phyloP scores from a whole-genome alignment of 768 basidiomycete genomes.

The Mycena leptocephala region DNA sequence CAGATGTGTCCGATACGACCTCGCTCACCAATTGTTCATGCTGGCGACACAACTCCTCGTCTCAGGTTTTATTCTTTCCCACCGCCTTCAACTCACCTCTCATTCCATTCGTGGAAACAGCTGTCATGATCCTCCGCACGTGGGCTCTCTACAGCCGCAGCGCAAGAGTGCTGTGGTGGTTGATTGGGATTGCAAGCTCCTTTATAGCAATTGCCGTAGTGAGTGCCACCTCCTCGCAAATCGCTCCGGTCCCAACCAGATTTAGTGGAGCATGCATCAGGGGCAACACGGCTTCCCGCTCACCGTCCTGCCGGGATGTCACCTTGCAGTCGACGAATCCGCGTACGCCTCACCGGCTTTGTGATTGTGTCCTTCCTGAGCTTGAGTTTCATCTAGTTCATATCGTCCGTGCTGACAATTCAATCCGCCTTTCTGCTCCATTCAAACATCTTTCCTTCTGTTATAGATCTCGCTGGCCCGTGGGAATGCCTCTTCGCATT shows the following conservation, averaged over 20 bases:
- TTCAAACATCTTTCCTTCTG: not conserved
- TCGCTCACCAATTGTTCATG: constrained; percentile 46
- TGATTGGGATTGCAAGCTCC: constrained; percentile 33
- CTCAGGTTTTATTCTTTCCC: constrained; percentile 7
- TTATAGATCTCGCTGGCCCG: constrained; percentile 21
- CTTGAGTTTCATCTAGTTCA: constrained; percentile 1
- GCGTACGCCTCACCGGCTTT: constrained; percentile 11
- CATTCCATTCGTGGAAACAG: constrained; percentile 22
- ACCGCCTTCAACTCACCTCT: not conserved
- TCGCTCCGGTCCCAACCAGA: constrained; percentile 10
- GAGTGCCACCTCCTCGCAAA: not conserved
- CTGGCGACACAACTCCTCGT: constrained; percentile 45
- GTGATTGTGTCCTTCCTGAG: not conserved
- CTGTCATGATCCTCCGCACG: constrained; percentile 48
- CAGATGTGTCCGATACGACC: constrained; percentile 40
- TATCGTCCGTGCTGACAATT: constrained; percentile 1
- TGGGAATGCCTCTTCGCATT: constrained; percentile 52
- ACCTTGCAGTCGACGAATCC: constrained; percentile 10
- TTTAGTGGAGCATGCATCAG: constrained; percentile 18
- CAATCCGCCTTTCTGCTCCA: not conserved
- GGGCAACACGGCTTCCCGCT: constrained; percentile 20
- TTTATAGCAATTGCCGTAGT: constrained; percentile 41
- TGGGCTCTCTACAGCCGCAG: constrained; percentile 51
- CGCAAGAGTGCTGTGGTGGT: constrained; percentile 37
- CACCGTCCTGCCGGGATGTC: constrained; percentile 18